Percentiles rank a stretch among this genome's conserved stretches.
phyloP scores from a whole-genome alignment of 192 early-diverging fungal species.

The Coemansia sp. region DNA sequence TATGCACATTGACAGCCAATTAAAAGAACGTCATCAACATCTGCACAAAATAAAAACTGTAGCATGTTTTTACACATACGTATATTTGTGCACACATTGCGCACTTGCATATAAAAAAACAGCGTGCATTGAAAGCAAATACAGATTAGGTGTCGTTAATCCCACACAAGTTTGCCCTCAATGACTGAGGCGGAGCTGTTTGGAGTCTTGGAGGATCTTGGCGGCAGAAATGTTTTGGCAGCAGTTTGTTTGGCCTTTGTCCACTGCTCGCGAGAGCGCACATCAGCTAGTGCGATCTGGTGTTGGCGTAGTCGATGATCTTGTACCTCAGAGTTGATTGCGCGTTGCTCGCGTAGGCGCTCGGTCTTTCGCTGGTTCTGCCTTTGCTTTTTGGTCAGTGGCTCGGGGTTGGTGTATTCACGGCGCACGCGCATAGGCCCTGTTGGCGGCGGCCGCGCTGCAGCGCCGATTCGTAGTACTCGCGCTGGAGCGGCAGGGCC shows the following conservation, averaged over 20 bases:
- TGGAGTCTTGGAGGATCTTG: neutral
- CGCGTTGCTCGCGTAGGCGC: constrained; percentile 62
- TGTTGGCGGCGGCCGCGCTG: constrained; percentile 23
- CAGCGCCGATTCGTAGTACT: constrained; percentile 43
- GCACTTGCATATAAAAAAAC: neutral
- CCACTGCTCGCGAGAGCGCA: constrained; percentile 52
- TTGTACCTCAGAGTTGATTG: constrained; percentile 57
- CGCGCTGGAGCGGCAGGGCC: constrained; percentile 10
- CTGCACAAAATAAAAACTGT: neutral
- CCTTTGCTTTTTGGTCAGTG: constrained; percentile 66
- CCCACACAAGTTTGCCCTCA: constrained; percentile 52
- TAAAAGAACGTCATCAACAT: neutral
- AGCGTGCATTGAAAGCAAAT: neutral
- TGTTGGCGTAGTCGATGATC: constrained; percentile 63
- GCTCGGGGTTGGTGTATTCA: constrained; percentile 20
- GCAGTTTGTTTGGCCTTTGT: constrained; percentile 24
- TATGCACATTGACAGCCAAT: constrained; percentile 8
- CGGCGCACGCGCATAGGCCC: constrained; percentile 11
- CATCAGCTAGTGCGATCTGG: constrained; percentile 54
- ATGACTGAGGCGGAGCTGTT: constrained; percentile 18
- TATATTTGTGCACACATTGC: neutral
- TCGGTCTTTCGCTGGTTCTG: constrained; percentile 63
- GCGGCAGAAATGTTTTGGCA: neutral
- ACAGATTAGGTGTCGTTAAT: constrained; percentile 12
- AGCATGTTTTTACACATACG: neutral